Conservation (phyloP, 2,329 filamentous ascomycete genomes). For the Fusarium pseudoanthophilum region DNA sequence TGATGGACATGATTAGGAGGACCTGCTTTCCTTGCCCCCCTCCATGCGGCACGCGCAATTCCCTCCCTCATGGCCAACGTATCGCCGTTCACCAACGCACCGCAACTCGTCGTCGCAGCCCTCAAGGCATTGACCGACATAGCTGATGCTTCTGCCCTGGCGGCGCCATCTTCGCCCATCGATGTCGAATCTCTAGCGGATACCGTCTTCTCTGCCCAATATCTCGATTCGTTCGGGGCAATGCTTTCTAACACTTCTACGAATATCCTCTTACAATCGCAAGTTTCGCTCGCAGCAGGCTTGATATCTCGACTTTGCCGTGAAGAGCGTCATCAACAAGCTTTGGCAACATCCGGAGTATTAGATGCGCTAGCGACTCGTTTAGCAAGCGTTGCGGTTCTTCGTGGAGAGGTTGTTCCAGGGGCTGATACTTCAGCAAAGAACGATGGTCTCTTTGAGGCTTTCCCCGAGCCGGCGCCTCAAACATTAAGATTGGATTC, state of each 20-base stretch:
- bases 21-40: conserved; percentile 78
- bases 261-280: conserved; percentile 65
- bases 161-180: conserved; percentile 61
- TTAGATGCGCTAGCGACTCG: conserved; percentile 81
- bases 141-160: conserved; percentile 70
- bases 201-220: conserved; percentile 69
- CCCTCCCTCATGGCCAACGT: conserved; percentile 75
- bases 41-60: conserved; percentile 76
- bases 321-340: conserved; percentile 75
- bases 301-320: conserved; percentile 71
- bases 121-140: conserved; percentile 80
- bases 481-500: conserved; percentile 69
- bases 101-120: conserved; percentile 76
- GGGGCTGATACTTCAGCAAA: conserved; percentile 66
- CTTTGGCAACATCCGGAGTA: conserved; percentile 77
- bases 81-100: conserved; percentile 71
- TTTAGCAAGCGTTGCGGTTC: conserved; percentile 76
- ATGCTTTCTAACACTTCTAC: conserved; percentile 71
- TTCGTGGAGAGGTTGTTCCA: conserved; percentile 75
- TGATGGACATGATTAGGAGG: conserved; percentile 68
- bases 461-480: conserved; percentile 71
- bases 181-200: conserved; percentile 67
- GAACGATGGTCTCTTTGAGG: conserved; percentile 64
- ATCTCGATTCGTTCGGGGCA: conserved; percentile 70
- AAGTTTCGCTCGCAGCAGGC: conserved; percentile 68